Evolutionary conservation across 2,329 filamentous ascomycete genomes (phyloP), one percentile per base, ranked within the genome.

Genomic region (Colletotrichum eleusines): DNA sequence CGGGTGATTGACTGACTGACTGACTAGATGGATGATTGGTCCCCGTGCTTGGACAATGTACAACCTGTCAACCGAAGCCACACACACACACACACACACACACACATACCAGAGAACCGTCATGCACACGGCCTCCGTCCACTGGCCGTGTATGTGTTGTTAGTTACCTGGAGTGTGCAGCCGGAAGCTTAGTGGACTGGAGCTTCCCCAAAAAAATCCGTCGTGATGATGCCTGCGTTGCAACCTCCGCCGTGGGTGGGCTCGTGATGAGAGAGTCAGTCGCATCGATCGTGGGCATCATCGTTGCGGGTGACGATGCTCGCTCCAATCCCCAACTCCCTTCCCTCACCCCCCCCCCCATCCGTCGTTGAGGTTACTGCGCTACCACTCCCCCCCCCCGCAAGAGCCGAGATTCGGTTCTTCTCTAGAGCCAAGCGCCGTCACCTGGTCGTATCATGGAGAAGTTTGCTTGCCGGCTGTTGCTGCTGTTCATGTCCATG

Each of bases 51-150:
- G 54, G 46, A 42, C 46, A 38, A 23, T n/a, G 64, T 63, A 59
- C 59, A 20, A 68, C 58, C 69, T 69, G 69, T 54, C 69, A 71
- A 63, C 64, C 6, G 46, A 63, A 71, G 69, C 69, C 65, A 60
- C 59, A 40, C 18, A 33, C 42, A 23, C n/a, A 42, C 40, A 53
- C 48, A 44, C 40, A 38, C 61, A 48, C 62, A 58, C 51, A 18
- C 42, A n/a, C n/a, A 46, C 44, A 46, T 9, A 12, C 18, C 18
- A n/a, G 57, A 28, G 51, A 42, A 48, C 61, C 26, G 57, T 38
- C 35, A 50, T 42, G 20, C 28, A 58, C 40, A 50, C 44, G 23
- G 31, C 26, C 31, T 51, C 42, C 33, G 28, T 53, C 50, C 7
- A 16, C 14, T 35, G 26, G 16, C 48, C 26, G 16, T 23, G 18